Conservation (phyloP, 805 yeast species). For the Maudiozyma barnettii region DNA sequence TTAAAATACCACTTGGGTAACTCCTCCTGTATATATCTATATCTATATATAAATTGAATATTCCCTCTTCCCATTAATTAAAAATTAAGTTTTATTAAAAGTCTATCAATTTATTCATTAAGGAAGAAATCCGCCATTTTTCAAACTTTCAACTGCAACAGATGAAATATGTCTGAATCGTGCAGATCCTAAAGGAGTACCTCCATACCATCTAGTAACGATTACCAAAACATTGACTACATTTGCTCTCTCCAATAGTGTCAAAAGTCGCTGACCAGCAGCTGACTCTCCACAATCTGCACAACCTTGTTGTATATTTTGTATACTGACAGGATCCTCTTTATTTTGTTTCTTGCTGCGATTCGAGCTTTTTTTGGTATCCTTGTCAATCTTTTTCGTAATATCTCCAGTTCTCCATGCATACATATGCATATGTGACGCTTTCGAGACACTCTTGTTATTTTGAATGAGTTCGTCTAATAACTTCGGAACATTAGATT, state of each 20-base stretch:
- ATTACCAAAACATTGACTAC: constrained; percentile 50
- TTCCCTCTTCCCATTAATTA: background rate
- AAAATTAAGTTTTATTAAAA: background rate
- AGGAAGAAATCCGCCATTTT: constrained; percentile 28
- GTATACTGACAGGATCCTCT: background rate
- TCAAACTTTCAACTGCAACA: constrained; percentile 44
- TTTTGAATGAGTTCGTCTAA: constrained; percentile 34
- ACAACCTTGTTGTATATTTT: constrained; percentile 43
- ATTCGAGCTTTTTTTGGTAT: constrained; percentile 5
- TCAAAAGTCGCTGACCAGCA: constrained; percentile 53
- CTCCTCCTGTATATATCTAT: constrained; percentile 1
- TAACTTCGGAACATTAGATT: constrained; percentile 35
- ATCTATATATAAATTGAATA: background rate
- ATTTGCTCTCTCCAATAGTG: constrained; percentile 41
- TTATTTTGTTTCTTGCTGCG: constrained; percentile 5
- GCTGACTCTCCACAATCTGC: constrained; percentile 69
- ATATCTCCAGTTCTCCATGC: constrained; percentile 56
- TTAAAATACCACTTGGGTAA: too few species aligned
- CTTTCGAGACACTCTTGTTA: constrained; percentile 43
- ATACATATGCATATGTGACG: constrained; percentile 63
- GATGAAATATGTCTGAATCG: constrained; percentile 60
- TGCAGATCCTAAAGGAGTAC: constrained; percentile 60
- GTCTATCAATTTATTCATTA: background rate
- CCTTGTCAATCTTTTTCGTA: too few species aligned
- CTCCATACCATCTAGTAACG: constrained; percentile 79